Evolutionary conservation across 1,139 yeast species (phyloP), one percentile per base, ranked within the genome.

Genomic region (Hansenula anomala): DNA sequence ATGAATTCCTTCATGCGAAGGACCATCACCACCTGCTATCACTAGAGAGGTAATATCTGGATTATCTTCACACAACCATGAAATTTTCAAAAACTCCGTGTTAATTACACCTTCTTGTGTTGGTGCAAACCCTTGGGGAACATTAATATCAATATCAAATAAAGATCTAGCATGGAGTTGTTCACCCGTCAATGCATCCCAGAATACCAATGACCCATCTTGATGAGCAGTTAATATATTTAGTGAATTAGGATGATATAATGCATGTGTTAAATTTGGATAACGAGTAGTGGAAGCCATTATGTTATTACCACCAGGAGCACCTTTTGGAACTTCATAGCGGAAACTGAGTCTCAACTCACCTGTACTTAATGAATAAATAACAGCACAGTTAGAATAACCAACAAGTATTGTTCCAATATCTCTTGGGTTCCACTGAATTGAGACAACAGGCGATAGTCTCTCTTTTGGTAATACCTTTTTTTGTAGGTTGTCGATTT

Each of bases 201-300:
- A 94, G 54, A 92, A 92, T 6, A 78, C 96, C 34, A 94, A 55
- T 0, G 95, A 75, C 37, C 90, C 92, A 52, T 90, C 97, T 16
- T 66, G 77, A 56, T 90, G 95, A 2, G 79, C 74, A 0, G 96
- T 82, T 14, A 86, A 71, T 6, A 88, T 66, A 58, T 90, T 95
- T 34, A 88, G 71, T 0, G 97, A 97, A 57, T 89, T 88, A 3
- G 99, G 98, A 58, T 90, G 97, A 76, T 87, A 92, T 30, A 78
- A 68, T 0, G 96, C 81, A 38, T 77, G 78, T 2, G 67, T 51
- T 3, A 86, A 56, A 32, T 68, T 75, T 1, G 92, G 82, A 24
- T 58, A 61, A 35, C 79, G 59, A 16, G 44, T 40, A 22, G 50
- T 50, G 38, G 43, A 47, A n/a, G 66, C 60, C 6, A 75, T 70